A percentile compares a stretch with the other conserved stretches of the same genome.
phyloP scores from a whole-genome alignment of 805 yeast species.

The Wickerhamomyces bisporus region DNA sequence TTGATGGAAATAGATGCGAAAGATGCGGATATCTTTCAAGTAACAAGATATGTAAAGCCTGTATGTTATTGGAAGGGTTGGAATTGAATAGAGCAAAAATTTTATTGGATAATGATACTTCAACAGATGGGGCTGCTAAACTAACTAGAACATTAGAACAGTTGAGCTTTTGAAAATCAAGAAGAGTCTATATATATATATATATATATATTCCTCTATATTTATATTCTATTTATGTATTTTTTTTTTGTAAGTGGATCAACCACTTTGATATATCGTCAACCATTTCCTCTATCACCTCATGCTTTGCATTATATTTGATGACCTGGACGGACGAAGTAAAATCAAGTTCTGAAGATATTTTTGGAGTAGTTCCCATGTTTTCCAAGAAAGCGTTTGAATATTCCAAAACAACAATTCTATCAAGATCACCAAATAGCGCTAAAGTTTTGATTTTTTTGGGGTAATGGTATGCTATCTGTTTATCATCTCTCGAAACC shows the following conservation, averaged over 20 bases:
- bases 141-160: constrained; percentile 56
- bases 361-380: background rate
- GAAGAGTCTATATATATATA: background rate
- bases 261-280: constrained; percentile 16
- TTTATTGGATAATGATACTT: constrained; percentile 43
- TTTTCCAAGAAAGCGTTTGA: constrained; percentile 12
- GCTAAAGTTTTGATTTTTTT: constrained; percentile 12
- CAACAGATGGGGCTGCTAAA: constrained; percentile 61
- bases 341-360: constrained; percentile 3
- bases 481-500: constrained; percentile 12
- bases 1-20: constrained; percentile 74
- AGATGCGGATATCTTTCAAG: constrained; percentile 90
- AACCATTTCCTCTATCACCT: constrained; percentile 16
- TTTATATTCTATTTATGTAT: too few species aligned
- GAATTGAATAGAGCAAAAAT: constrained; percentile 71
- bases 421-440: constrained; percentile 16
- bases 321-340: constrained; percentile 10
- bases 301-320: constrained; percentile 13
- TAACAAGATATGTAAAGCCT: constrained; percentile 88
- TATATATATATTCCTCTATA: background rate
- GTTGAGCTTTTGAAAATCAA: constrained; percentile 44
- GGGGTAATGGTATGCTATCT: constrained; percentile 9
- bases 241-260: too few species aligned
- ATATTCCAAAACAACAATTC: constrained; percentile 8
- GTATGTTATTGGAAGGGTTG: constrained; percentile 79